Conservation (phyloP, 805 yeast species). For the Candida quercuum region DNA sequence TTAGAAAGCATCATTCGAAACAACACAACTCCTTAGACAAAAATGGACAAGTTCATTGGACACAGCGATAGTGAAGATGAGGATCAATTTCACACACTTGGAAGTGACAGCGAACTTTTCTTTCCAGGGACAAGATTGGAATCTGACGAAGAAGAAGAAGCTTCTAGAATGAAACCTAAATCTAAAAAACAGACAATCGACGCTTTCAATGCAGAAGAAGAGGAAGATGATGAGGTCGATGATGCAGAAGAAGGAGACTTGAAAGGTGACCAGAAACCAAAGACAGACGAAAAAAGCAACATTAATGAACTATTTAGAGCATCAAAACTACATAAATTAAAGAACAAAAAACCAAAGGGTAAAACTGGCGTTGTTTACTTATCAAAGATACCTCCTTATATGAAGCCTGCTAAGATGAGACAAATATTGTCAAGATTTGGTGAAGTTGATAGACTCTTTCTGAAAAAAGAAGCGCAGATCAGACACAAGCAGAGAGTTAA, state of each 20-base stretch:
- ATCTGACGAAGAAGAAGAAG: slow-evolving; percentile 14
- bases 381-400: slow-evolving; percentile 89
- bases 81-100: slow-evolving; percentile 8
- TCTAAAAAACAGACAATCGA: slow-evolving; percentile 5
- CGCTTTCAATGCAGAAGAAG: slow-evolving; percentile 17
- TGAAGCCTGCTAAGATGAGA: slow-evolving; percentile 90
- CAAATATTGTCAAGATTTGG: slow-evolving; percentile 82
- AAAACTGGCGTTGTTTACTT: slow-evolving; percentile 91
- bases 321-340: slow-evolving; percentile 51
- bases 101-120: slow-evolving; percentile 13
- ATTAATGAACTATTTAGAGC: slow-evolving; percentile 44
- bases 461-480: slow-evolving; percentile 78
- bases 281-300: slow-evolving; percentile 21
- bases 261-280: slow-evolving; percentile 10
- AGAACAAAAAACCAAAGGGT: slow-evolving; percentile 48
- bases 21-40: not conserved
- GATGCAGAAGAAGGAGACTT: slow-evolving; percentile 17
- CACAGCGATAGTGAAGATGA: slow-evolving; percentile 14
- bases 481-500: slow-evolving; percentile 64
- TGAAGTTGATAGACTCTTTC: slow-evolving; percentile 75
- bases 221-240: slow-evolving; percentile 13
- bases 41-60: slow-evolving; percentile 19
- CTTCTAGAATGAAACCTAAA: slow-evolving; percentile 6
- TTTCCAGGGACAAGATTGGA: too few species aligned
- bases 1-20: not conserved